A percentile compares a stretch with the other conserved stretches of the same genome.
phyloP scores from a whole-genome alignment of 2,329 filamentous ascomycete species.

The Grosmannia penicillata region DNA sequence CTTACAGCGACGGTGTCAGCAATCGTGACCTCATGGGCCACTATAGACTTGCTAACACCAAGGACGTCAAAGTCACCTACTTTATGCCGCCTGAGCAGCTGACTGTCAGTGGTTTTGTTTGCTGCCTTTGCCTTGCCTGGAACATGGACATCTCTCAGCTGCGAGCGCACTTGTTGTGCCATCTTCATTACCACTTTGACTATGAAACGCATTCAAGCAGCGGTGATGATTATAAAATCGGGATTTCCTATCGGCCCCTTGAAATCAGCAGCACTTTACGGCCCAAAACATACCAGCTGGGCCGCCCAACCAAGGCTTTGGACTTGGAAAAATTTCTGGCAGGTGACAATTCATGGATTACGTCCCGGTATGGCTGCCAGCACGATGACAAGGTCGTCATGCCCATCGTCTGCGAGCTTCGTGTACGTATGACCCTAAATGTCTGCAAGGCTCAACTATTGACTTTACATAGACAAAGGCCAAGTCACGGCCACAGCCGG shows the following conservation, averaged over 20 bases:
- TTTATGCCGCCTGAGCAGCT: constrained; percentile 28
- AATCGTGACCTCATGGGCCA: constrained; percentile 14
- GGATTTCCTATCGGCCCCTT: constrained; percentile 18
- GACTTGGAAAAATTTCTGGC: constrained; percentile 27
- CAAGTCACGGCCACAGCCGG: constrained; percentile 2
- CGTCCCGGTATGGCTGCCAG: constrained; percentile 24
- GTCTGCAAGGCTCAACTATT: background rate
- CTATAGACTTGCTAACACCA: constrained; percentile 7
- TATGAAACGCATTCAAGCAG: constrained; percentile 23
- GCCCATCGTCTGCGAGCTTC: background rate
- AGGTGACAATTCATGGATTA: constrained; percentile 31
- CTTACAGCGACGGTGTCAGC: constrained; percentile 17
- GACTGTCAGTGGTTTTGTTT: constrained; percentile 32
- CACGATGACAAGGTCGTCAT: constrained; percentile 15
- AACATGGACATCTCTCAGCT: constrained; percentile 33
- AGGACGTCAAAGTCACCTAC: constrained; percentile 31
- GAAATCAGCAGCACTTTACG: constrained; percentile 8
- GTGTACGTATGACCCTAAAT: constrained; percentile 3
- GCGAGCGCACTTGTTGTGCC: constrained; percentile 31
- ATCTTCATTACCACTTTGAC: constrained; percentile 28
- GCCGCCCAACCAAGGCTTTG: constrained; percentile 26
- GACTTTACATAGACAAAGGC: background rate
- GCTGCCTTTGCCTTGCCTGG: constrained; percentile 32
- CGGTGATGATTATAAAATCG: constrained; percentile 22
- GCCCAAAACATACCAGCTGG: constrained; percentile 26